Conservation (phyloP, 331 rosid genomes). For the Erythrophleum ivorense region DNA sequence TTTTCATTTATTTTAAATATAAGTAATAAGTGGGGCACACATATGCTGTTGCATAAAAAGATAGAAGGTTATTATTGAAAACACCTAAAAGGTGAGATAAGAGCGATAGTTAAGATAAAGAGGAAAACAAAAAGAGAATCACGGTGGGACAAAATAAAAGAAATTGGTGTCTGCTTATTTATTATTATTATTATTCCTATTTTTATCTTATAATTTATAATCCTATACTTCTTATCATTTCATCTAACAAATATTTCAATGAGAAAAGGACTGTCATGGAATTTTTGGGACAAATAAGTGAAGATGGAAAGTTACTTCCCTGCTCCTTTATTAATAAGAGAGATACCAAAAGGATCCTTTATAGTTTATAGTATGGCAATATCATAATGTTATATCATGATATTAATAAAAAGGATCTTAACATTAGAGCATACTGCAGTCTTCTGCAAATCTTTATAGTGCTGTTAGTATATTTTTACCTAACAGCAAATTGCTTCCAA, state of each 20-base stretch:
- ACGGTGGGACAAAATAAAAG: conserved; percentile 1
- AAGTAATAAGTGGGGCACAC: background rate
- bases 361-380: conserved; percentile 5
- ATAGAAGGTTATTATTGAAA: conserved; percentile 1
- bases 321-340: conserved; percentile 14
- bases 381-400: conserved; percentile 19
- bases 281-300: conserved; percentile 11
- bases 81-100: conserved; percentile 9
- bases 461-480: conserved; percentile 3
- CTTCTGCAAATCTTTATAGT: conserved; percentile 14
- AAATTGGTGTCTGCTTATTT: background rate
- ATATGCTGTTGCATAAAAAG: background rate
- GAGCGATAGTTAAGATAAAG: background rate
- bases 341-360: conserved; percentile 1
- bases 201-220: background rate
- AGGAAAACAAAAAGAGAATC: conserved; percentile 16
- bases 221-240: background rate
- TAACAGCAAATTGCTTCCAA: background rate
- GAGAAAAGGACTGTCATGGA: conserved; percentile 5
- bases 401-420: conserved; percentile 9
- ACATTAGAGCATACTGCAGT: background rate
- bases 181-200: background rate
- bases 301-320: background rate
- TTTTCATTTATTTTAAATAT: background rate
- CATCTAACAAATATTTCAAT: background rate